These are phyloP conservation scores for Fusarium sublunatum DNA, from an alignment of 2,329 filamentous ascomycete genomes.

Conservation along the genomic window DNA sequence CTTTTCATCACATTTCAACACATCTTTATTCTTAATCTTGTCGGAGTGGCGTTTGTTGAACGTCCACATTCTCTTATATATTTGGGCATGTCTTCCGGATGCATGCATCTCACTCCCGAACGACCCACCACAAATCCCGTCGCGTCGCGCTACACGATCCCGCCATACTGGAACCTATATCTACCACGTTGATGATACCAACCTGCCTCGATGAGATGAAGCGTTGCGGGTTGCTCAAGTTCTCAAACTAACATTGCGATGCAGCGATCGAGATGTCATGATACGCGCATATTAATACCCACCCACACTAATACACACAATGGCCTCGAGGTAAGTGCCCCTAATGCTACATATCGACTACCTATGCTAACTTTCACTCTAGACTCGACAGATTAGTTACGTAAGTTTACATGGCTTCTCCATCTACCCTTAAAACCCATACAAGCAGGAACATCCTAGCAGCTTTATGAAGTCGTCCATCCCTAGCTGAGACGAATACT, in stretches of 20 bases:
- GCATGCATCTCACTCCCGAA: slow-evolving; percentile 43
- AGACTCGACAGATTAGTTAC: slow-evolving; percentile 89
- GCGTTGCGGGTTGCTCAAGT: background rate
- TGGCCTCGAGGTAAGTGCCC: slow-evolving; percentile 65
- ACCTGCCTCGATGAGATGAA: slow-evolving; percentile 17
- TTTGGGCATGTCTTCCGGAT: slow-evolving; percentile 33
- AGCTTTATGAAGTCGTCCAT: background rate
- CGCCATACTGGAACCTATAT: slow-evolving; percentile 39
- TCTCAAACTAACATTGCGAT: slow-evolving; percentile 29
- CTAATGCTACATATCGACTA: background rate
- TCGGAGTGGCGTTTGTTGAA: slow-evolving; percentile 24
- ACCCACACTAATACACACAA: slow-evolving; percentile 55
- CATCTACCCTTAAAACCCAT: background rate
- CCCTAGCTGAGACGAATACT: slow-evolving; percentile 13
- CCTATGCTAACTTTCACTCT: slow-evolving; percentile 31
- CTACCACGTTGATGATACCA: slow-evolving; percentile 16
- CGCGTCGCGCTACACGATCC: slow-evolving; percentile 48
- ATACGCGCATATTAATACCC: slow-evolving; percentile 34
- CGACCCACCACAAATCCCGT: slow-evolving; percentile 41
- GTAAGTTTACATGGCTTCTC: slow-evolving; percentile 65
- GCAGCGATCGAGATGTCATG: slow-evolving; percentile 47
- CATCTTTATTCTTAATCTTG: slow-evolving; percentile 6
- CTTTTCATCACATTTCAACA: slow-evolving; percentile 10
- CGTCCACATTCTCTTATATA: slow-evolving; percentile 2
- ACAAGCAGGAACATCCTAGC: background rate